phyloP scores from a whole-genome alignment of 1,284 basidiomycete genomes.

The Ustilago crameri region DNA sequence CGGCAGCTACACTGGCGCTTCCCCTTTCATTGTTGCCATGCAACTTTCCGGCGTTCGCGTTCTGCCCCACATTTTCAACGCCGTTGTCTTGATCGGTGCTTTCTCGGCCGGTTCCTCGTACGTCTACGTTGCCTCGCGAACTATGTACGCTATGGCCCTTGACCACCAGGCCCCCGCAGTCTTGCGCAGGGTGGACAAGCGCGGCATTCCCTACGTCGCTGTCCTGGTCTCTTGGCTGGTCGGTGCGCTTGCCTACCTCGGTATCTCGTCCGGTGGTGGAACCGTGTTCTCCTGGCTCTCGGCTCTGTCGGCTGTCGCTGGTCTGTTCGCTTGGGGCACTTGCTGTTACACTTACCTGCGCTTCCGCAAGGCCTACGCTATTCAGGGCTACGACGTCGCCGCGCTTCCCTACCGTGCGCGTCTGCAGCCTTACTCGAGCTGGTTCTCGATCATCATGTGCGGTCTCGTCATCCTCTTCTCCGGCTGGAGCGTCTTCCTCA shows the following conservation, averaged over 20 bases:
- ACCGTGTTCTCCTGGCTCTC: constrained; percentile 74
- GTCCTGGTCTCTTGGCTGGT: constrained; percentile 78
- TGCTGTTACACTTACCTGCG: constrained; percentile 80
- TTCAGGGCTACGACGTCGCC: constrained; percentile 74
- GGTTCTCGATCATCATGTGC: constrained; percentile 49
- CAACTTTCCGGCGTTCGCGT: constrained; percentile 69
- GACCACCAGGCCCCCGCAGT: constrained; percentile 80
- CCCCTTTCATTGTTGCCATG: constrained; percentile 70
- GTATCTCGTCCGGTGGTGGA: constrained; percentile 65
- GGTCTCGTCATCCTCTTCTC: constrained; percentile 58
- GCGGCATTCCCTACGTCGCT: constrained; percentile 80
- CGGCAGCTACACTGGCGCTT: constrained; percentile 40
- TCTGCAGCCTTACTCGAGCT: constrained; percentile 65
- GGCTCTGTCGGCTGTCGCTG: constrained; percentile 76
- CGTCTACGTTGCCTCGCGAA: constrained; percentile 83
- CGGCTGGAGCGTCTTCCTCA: constrained; percentile 69
- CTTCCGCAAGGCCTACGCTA: constrained; percentile 76
- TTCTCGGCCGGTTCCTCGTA: constrained; percentile 87
- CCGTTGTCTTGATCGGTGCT: constrained; percentile 79
- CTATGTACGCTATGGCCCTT: constrained; percentile 77
- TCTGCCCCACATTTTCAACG: constrained; percentile 75
- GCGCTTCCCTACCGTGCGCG: constrained; percentile 71
- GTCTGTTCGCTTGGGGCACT: constrained; percentile 83
- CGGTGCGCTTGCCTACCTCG: constrained; percentile 76
- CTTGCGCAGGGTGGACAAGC: constrained; percentile 76